Percentiles rank a stretch among this genome's conserved stretches.
These are phyloP conservation scores for Eimeria sp. DNA, from an alignment of 169 alveolate genomes.

Conservation along the genomic window DNA sequence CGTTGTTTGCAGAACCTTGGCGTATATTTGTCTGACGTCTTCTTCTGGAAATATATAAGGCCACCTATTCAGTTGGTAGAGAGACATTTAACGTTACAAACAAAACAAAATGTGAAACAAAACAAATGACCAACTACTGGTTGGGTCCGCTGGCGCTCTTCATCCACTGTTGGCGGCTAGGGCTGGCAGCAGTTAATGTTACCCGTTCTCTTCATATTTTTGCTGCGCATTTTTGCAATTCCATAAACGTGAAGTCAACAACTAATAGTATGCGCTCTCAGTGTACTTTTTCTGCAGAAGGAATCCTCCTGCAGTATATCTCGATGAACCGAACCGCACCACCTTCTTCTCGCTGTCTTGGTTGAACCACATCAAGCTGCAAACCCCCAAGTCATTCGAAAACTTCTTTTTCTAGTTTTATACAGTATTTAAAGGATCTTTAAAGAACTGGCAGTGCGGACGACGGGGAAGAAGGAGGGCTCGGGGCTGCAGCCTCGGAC, in stretches of 20 bases:
- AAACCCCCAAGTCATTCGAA: neutral
- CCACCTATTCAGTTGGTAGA: neutral
- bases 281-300: neutral
- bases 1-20: neutral
- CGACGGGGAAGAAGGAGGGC: neutral
- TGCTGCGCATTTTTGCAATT: neutral
- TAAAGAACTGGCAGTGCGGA: neutral
- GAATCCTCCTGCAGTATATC: neutral
- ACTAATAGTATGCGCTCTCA: neutral
- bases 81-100: neutral
- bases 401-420: neutral
- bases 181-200: neutral
- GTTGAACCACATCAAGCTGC: neutral
- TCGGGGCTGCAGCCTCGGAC: conserved; percentile 12
- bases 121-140: no score
- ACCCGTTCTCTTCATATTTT: neutral
- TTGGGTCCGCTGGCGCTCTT: neutral
- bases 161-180: neutral
- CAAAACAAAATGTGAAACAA: neutral
- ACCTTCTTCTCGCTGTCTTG: neutral
- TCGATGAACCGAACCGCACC: conserved; percentile 3
- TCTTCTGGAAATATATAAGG: neutral
- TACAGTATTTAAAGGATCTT: neutral
- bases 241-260: neutral
- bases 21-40: neutral